Evolutionary conservation across 345 rosid species (phyloP).

Genomic region (Populus deltoides): DNA sequence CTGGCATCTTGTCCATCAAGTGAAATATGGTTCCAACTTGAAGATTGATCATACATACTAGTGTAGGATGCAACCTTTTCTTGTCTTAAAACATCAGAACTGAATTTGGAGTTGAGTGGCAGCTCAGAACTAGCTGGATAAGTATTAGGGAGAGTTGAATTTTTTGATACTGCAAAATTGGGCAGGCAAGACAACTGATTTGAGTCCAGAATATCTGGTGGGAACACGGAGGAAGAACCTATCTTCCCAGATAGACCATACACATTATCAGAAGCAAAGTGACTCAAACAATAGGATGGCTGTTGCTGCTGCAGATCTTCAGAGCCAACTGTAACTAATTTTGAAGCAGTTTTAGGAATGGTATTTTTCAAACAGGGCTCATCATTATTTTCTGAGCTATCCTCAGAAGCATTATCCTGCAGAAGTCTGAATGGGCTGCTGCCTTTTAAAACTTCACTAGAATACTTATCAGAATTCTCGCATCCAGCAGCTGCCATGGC

Average conservation of each 20-base stretch:
- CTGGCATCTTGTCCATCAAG: constrained; percentile 30
- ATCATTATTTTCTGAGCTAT: constrained; percentile 35
- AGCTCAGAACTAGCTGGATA: constrained; percentile 49
- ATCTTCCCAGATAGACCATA: constrained; percentile 18
- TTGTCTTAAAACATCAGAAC: constrained; percentile 34
- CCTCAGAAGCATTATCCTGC: constrained; percentile 53
- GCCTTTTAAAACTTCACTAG: constrained; percentile 18
- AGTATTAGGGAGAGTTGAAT: constrained; percentile 34
- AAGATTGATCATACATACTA: constrained; percentile 22
- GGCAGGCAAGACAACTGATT: constrained; percentile 20
- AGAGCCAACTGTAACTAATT: constrained; percentile 20
- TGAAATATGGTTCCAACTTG: constrained; percentile 27
- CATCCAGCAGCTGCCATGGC: constrained; percentile 17
- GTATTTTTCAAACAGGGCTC: constrained; percentile 9
- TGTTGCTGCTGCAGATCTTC: constrained; percentile 29
- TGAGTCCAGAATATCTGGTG: constrained; percentile 28
- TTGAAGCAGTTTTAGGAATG: constrained; percentile 7
- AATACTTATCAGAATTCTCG: constrained; percentile 12
- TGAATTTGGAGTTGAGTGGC: constrained; percentile 35
- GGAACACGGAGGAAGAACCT: constrained; percentile 29
- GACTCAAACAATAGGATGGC: constrained; percentile 21
- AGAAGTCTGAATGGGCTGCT: constrained; percentile 47
- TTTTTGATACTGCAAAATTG: constrained; percentile 33
- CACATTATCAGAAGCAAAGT: constrained; percentile 11
- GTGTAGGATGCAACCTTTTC: constrained; percentile 27